Evolutionary conservation across 129 eudicot species (phyloP), one percentile per base, ranked within the genome.

Genomic region (Arctium minus): DNA sequence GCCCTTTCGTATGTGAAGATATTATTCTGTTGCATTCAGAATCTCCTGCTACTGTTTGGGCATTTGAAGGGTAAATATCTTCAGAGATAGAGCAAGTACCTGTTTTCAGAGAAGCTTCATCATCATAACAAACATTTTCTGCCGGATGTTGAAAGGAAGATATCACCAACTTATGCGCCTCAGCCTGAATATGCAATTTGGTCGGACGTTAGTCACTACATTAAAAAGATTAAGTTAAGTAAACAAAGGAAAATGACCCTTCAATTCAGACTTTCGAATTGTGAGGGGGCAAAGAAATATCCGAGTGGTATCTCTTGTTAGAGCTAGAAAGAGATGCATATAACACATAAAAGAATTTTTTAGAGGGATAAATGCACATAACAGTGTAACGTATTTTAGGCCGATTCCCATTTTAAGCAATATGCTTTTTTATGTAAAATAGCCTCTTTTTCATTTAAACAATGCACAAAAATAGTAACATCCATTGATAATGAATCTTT

Each of bases 161-260:
- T 71, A 86, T 80, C 37, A 89, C 93, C 87, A 85, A 72, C 79
- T 89, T 89, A 65, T 74, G 88, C 36, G 97, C 94, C 68, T 92
- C 91, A 33, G 81, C 90, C 98, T 94, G 83, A 74, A 65, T 29
- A 44, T 72, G 75, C 70, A 42, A 48, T 81, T 32, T 15, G 40
- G 13, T 31, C 56, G 22, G 17, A 71, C 17, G 65, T 76, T 72
- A 70, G 78, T 70, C 71, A 76, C 33, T 31, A 27, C 56, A 80
- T 80, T n/a, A 72, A 73, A 38, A 39, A 11, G 7, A 27, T 22
- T 73, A 62, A 60, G 5, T 18, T 3, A 36, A 73, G 56, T 38
- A 64, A 32, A 80, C 39, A 73, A 8, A 48, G 76, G 1, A 83
- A 77, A 75, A 0, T 8, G 46, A 2, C 62, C 17, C 39, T 17